Evolutionary conservation across 208 protist genomes (phyloP), one percentile per base, ranked within the genome.

Genomic region (Trypanosoma mega): DNA sequence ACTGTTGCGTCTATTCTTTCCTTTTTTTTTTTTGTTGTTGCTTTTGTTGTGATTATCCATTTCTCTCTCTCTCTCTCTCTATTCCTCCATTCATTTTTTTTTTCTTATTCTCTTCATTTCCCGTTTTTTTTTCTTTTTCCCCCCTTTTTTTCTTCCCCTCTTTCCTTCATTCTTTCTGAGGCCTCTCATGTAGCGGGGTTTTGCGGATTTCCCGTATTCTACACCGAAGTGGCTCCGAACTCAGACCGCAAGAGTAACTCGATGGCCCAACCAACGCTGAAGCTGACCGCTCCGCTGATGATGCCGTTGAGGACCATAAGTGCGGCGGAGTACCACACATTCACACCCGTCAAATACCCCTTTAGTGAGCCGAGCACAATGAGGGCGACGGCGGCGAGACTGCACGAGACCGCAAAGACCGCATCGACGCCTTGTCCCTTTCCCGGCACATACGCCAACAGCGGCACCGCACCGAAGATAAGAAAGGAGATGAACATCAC

Each of bases 401-500:
- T 20, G 63, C 86, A 92, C 0, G 90, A 85, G 2, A 94, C 56
- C 39, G 81, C 63, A 72, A 98, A 97, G 24, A 86, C 66, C 18
- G 31, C 51, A 62, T 94, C 86, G 14, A 79, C 68, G 26, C 82
- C 88, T 48, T 90, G 68, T 18, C 87, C 87, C 8, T 82, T 76
- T 7, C 83, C 82, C 0, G 73, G 63, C 30, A 92, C 27, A 57
- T 97, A 97, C 20, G 88, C 91, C 37, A 97, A 48, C 12, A 98
- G 74, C 18, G 94, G 94, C 29, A 98, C 56, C 12, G 73, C 61
- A 9, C 96, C 96, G 67, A 98, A 98, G 12, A 94, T 9, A 29
- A 98, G 27, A 64, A 98, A 98, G 0, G 96, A 98, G 11, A 76
- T 0, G 61, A 97, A 97, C 82, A 96, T 98, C 11, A 97, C 92